Evolutionary conservation across 176 grass and related monocot genomes (phyloP), one percentile per base, ranked within the genome.

Genomic region (Triticum dicoccoides): DNA sequence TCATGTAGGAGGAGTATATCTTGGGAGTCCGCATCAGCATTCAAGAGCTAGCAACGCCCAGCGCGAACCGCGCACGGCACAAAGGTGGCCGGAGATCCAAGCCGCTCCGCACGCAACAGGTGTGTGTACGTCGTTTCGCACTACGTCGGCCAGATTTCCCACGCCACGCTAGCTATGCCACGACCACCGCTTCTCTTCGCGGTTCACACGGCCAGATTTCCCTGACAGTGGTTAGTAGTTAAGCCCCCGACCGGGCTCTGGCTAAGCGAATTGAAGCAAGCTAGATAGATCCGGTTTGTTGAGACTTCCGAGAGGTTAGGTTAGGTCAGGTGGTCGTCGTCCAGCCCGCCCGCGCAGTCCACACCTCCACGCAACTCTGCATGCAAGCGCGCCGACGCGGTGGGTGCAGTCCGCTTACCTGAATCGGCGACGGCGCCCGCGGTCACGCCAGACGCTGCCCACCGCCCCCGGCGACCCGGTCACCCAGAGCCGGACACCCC

Each of bases 371-470:
- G 51, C 51, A 17, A 21, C 11, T n/a, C n/a, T 49, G 41, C 58
- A 65, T 38, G 75, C 68, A 21, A 18, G 69, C 29, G 41, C 23
- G 23, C 56, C 56, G 14, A 5, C 72, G 18, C 20, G 76, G 89
- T 91, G 76, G 89, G 58, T 84, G 89, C 30, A 47, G 42, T 59
- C 73, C 56, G 89, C 80, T 90, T 80, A 87, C 84, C 89, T 11
- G 76, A 71, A 59, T 58, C 78, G 32, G 34, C 59, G 68, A 45
- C 65, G 88, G 20, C 25, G 47, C 27, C 24, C 73, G 27, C 18
- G 81, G 89, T 91, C 89, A 84, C 80, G 85, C 89, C 89, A 84
- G 73, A 84, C 85, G 13, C 85, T 30, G 80, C 81, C 85, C 76
- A 91, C 89, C 85, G 38, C 76, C 24, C 23, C 23, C 24, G 44